Evolutionary conservation across 177 flowering plant genomes (phyloP).

Genomic region (Vitis hybrid): DNA sequence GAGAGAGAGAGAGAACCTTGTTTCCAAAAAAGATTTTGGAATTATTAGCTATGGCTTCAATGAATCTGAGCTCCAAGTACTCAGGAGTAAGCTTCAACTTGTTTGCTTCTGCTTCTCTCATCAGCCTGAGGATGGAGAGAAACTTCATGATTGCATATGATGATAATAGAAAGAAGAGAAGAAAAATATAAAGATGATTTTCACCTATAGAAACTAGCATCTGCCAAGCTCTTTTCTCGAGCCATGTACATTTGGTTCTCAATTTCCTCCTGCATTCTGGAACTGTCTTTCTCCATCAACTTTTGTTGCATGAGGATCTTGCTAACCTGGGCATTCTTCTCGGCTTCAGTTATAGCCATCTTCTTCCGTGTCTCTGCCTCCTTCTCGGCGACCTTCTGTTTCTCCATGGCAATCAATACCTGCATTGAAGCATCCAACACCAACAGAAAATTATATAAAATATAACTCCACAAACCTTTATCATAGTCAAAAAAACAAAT

Average conservation of each 20-base stretch:
- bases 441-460: no score
- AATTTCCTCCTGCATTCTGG: slow-evolving; percentile 66
- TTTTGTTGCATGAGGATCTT: slow-evolving; percentile 88
- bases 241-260: slow-evolving; percentile 84
- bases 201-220: slow-evolving; percentile 78
- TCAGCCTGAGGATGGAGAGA: slow-evolving; percentile 38
- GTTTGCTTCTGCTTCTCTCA: slow-evolving; percentile 92
- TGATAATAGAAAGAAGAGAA: neutral
- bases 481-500: no score
- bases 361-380: slow-evolving; percentile 92
- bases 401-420: slow-evolving; percentile 90
- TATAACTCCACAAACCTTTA: no score
- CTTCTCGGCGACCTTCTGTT: slow-evolving; percentile 83
- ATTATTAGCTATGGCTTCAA: slow-evolving; percentile 80
- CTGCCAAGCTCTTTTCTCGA: slow-evolving; percentile 82
- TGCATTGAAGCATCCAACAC: slow-evolving; percentile 18
- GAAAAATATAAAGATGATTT: neutral
- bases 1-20: slow-evolving; percentile 47
- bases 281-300: slow-evolving; percentile 83
- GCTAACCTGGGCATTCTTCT: slow-evolving; percentile 83
- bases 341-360: slow-evolving; percentile 89
- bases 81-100: slow-evolving; percentile 82
- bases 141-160: neutral
- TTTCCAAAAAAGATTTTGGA: slow-evolving; percentile 91
- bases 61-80: slow-evolving; percentile 82